phyloP scores from a whole-genome alignment of 371 early-diverging fungal genomes.

The Mucor circinelloides region DNA sequence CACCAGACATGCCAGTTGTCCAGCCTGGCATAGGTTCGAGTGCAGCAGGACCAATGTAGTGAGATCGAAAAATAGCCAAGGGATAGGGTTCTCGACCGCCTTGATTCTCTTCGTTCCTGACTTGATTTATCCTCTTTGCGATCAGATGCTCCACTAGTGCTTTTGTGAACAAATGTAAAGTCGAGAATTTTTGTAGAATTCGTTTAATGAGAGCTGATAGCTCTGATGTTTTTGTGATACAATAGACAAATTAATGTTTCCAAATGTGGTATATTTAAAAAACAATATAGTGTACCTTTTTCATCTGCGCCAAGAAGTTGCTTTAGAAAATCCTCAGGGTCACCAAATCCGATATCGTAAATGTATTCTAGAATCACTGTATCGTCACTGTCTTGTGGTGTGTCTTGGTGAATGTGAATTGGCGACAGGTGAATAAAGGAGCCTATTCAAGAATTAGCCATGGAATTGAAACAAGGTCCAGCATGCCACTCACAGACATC shows the following conservation, averaged over 20 bases:
- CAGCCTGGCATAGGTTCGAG: conserved; percentile 54
- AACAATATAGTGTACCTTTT: conserved; percentile 26
- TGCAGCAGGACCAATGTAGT: conserved; percentile 45
- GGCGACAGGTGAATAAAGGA: conserved; percentile 35
- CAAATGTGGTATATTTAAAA: conserved; percentile 5
- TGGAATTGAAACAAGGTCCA: neutral
- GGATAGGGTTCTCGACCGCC: conserved; percentile 32
- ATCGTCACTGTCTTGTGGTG: conserved; percentile 16
- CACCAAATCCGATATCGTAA: conserved; percentile 51
- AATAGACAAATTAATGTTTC: conserved; percentile 8
- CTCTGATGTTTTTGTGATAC: conserved; percentile 11
- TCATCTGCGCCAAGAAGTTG: conserved; percentile 42
- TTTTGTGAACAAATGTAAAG: conserved; percentile 56
- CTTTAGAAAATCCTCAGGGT: conserved; percentile 48
- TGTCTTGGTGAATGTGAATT: conserved; percentile 28
- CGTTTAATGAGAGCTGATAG: conserved; percentile 17
- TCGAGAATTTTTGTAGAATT: conserved; percentile 41
- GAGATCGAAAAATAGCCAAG: conserved; percentile 51
- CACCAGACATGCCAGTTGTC: conserved; percentile 49
- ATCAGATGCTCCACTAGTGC: conserved; percentile 53
- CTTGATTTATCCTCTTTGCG: conserved; percentile 34
- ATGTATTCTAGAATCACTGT: conserved; percentile 39
- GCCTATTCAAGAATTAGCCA: conserved; percentile 5
- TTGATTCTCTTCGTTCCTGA: conserved; percentile 23
- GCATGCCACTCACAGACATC: conserved; percentile 23